Evolutionary conservation across 2,329 filamentous ascomycete genomes (phyloP), one percentile per base, ranked within the genome.

Genomic region (Geosmithia flava): DNA sequence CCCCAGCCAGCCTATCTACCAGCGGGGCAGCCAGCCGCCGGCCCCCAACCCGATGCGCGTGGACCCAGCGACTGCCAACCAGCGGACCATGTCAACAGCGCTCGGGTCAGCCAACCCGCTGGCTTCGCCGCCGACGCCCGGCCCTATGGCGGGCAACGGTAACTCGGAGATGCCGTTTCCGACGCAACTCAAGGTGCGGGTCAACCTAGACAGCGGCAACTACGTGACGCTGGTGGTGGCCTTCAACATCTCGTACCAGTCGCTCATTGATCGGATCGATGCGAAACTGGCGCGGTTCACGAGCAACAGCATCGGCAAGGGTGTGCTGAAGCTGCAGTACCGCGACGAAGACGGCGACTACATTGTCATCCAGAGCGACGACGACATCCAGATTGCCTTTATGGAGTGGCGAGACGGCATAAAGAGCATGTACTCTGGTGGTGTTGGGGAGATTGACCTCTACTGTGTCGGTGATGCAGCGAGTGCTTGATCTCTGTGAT

Each of bases 141-240:
- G 61, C 46, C 53, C 63, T 3, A 53, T 66, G 45, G 62, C 58
- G 51, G 76, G 60, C 55, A 69, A 27, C 23, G 33, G 33, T 3
- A 16, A 11, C 33, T 27, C 64, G 63, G 59, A 89, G 20, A 58
- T 76, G 56, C 72, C 68, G 20, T 63, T 75, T 46, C 78, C 74
- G 44, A 81, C 86, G 7, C 93, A 97, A 60, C 76, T 98, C 47
- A 97, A 96, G 68, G 90, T 96, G 46, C 95, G 94, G 62, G 89
- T 98, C 49, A 91, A 91, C 59, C 94, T 87, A 60, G 87, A 93
- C 50, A 70, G 66, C 44, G 85, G 85, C 44, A 93, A 90, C 60
- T 94, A 94, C 56, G 85, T 96, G 50, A 96, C 91, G 1, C 75
- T 98, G n/a, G 91, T 98, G 11, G 94, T 95, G 42, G 86, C 88